A percentile compares a stretch with the other conserved stretches of the same genome.
These are phyloP conservation scores for Colletotrichum acutatum DNA, from an alignment of 2,329 filamentous ascomycete species.

Conservation along the genomic window DNA sequence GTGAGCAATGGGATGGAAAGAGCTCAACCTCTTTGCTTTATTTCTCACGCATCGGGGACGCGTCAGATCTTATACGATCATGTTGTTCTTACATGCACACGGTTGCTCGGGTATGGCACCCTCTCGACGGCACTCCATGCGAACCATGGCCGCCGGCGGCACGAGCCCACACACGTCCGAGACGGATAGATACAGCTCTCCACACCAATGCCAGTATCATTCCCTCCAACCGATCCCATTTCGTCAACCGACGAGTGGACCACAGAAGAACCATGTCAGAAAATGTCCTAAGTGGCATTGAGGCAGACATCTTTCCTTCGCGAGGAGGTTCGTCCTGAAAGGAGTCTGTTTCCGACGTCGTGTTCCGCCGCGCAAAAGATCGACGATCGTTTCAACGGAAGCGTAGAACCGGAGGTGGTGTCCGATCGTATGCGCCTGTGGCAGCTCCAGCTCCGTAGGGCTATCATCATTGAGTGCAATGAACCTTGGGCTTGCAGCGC, in stretches of 20 bases:
- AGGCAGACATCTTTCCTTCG: not conserved
- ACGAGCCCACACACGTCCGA: not conserved
- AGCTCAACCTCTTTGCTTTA: not conserved
- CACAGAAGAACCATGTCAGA: not conserved
- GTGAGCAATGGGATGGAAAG: not conserved
- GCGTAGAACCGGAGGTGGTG: not conserved
- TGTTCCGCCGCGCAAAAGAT: not conserved
- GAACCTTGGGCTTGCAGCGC: not conserved
- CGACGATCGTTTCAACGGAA: conserved; percentile 11
- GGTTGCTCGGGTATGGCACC: not conserved
- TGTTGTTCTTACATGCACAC: not conserved
- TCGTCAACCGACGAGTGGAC: not conserved
- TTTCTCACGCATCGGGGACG: not conserved
- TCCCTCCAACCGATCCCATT: not conserved
- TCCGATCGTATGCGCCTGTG: conserved; percentile 8
- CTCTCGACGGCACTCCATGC: conserved; percentile 2
- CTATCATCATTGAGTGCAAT: not conserved
- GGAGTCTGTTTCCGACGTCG: not conserved
- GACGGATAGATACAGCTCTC: conserved; percentile 13
- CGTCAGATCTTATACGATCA: conserved; percentile 15
- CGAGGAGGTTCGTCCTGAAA: not conserved
- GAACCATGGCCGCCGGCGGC: conserved; percentile 8
- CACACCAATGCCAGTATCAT: conserved; percentile 6
- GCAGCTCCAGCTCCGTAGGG: conserved; percentile 6
- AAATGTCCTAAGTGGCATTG: not conserved